A percentile compares a stretch with the other conserved stretches of the same genome.
These are phyloP conservation scores for Populus pruinosa DNA, from an alignment of 345 rosid genomes.

Conservation along the genomic window DNA sequence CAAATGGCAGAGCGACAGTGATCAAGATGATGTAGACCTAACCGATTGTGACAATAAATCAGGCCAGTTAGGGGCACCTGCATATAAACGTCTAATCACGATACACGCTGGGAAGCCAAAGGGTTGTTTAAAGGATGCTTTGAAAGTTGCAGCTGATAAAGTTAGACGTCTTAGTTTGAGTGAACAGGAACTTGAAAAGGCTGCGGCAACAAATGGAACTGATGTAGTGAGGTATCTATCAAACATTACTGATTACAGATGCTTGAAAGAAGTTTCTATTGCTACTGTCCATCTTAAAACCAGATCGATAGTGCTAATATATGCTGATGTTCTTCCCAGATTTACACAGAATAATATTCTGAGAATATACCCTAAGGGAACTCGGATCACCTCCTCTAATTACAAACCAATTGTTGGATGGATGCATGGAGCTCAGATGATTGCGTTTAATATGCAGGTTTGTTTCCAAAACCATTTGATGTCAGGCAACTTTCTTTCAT, in stretches of 20 bases:
- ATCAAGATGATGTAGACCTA: conserved; percentile 26
- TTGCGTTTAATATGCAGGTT: conserved; percentile 89
- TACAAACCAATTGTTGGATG: conserved; percentile 65
- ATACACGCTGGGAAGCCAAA: conserved; percentile 62
- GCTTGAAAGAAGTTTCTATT: neutral
- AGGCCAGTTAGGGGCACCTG: conserved; percentile 10
- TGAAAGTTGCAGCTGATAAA: conserved; percentile 37
- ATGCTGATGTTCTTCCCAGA: conserved; percentile 26
- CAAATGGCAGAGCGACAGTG: conserved; percentile 25
- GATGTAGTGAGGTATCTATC: conserved; percentile 50
- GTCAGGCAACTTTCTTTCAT: neutral
- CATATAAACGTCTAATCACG: conserved; percentile 47
- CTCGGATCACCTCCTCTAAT: conserved; percentile 72
- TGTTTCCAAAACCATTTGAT: neutral
- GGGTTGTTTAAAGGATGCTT: conserved; percentile 39
- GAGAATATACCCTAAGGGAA: conserved; percentile 86
- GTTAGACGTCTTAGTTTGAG: conserved; percentile 63
- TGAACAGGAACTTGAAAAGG: conserved; percentile 63
- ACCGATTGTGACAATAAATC: conserved; percentile 4
- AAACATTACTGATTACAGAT: neutral
- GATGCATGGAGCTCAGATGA: conserved; percentile 90
- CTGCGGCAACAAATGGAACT: conserved; percentile 43
- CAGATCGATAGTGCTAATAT: neutral
- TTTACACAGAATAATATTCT: conserved; percentile 75
- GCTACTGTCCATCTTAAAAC: neutral